phyloP scores from a whole-genome alignment of 148 eudicot genomes.

The Pharnaceum exiguum region DNA sequence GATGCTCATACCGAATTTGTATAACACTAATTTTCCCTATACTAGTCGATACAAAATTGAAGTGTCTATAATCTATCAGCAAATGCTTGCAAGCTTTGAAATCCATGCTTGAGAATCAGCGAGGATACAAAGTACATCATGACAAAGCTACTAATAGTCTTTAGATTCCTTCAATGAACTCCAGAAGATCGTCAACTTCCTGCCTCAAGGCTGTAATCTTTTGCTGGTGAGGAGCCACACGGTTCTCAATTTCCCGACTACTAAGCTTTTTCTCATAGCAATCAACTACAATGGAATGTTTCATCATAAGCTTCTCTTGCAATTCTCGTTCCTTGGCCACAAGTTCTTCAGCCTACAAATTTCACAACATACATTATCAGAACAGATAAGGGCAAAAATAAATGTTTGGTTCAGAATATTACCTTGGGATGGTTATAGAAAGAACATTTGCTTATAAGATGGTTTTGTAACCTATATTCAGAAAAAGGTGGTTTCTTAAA shows the following conservation, averaged over 20 bases:
- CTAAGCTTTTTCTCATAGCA: constrained; percentile 74
- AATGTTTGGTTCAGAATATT: neutral
- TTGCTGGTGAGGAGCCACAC: constrained; percentile 74
- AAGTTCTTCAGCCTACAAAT: constrained; percentile 69
- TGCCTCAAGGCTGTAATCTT: constrained; percentile 64
- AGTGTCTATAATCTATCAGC: neutral
- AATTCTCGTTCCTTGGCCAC: constrained; percentile 83
- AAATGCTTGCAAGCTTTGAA: neutral
- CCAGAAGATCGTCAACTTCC: constrained; percentile 87
- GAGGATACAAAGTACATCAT: neutral
- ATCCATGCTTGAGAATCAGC: neutral
- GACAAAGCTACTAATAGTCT: neutral
- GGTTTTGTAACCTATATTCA: neutral
- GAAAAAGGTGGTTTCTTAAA: too few species aligned
- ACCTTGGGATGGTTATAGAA: too few species aligned
- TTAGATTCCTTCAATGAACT: constrained; percentile 68
- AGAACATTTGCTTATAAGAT: neutral
- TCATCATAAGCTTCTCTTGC: constrained; percentile 66
- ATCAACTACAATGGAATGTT: constrained; percentile 75
- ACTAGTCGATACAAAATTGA: constrained; percentile 3
- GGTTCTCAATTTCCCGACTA: constrained; percentile 76
- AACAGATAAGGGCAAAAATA: too few species aligned
- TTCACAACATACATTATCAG: constrained; percentile 6
- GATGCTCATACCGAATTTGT: neutral
- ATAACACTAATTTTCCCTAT: constrained; percentile 12